Percentiles rank a stretch among this genome's conserved stretches.
Conservation (phyloP, 495 filamentous ascomycete species). For the Aspergillus bertholletiae region DNA sequence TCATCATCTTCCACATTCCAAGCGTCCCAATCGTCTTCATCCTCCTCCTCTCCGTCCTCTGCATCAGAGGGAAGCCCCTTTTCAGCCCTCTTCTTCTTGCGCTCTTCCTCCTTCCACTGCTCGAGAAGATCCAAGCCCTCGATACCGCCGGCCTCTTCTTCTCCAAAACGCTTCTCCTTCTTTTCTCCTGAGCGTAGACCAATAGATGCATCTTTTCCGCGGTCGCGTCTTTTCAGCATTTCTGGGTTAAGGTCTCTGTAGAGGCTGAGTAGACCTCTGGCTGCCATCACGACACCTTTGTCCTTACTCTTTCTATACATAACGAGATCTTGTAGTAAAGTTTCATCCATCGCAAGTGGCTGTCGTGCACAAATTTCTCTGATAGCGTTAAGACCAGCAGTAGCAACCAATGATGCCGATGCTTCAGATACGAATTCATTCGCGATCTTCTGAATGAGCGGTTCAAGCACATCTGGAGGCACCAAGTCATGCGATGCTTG, state of each 20-base stretch:
- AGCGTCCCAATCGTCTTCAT: constrained; percentile 65
- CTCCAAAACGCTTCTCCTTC: constrained; percentile 71
- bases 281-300: constrained; percentile 96
- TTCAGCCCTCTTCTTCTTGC: constrained; percentile 64
- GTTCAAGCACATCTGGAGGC: constrained; percentile 89
- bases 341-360: constrained; percentile 92
- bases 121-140: constrained; percentile 91
- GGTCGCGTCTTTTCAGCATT: constrained; percentile 83
- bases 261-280: constrained; percentile 81
- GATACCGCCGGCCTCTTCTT: constrained; percentile 76
- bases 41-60: constrained; percentile 48
- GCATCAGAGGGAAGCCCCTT: constrained; percentile 56
- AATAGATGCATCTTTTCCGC: constrained; percentile 91
- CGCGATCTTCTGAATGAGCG: constrained; percentile 89
- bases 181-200: constrained; percentile 65
- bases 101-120: constrained; percentile 90
- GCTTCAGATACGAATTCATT: constrained; percentile 98
- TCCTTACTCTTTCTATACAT: constrained; percentile 97
- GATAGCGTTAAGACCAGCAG: constrained; percentile 92
- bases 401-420: constrained; percentile 82
- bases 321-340: constrained; percentile 91
- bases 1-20: constrained; percentile 81
- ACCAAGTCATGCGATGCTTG: constrained; percentile 89
- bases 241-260: constrained; percentile 88
- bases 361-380: constrained; percentile 90